phyloP scores from a whole-genome alignment of 768 basidiomycete genomes.

The Chalciporus pseudorubinellus region DNA sequence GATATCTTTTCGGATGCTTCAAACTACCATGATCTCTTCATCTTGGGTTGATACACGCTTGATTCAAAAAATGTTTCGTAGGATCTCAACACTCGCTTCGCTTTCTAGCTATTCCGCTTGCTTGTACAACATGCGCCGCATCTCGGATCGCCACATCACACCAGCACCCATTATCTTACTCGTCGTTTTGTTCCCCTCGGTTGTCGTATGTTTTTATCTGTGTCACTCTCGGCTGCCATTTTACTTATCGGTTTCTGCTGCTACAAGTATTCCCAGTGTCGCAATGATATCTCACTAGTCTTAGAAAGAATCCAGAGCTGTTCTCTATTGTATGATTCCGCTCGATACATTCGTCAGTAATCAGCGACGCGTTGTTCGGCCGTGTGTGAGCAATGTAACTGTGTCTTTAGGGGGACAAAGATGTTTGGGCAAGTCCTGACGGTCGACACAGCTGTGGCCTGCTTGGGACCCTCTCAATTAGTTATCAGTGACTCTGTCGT shows the following conservation, averaged over 20 bases:
- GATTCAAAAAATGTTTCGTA: slow-evolving; percentile 9
- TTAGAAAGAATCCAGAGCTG: slow-evolving; percentile 23
- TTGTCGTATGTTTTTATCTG: slow-evolving; percentile 23
- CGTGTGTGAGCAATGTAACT: no score
- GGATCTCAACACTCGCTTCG: slow-evolving; percentile 8
- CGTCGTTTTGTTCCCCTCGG: slow-evolving; percentile 16
- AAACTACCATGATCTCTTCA: neutral
- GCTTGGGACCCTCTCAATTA: no score
- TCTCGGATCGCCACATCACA: slow-evolving; percentile 17
- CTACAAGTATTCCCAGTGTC: slow-evolving; percentile 30
- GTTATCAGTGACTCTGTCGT: no score
- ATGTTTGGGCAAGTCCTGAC: no score
- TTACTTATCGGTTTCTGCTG: slow-evolving; percentile 31
- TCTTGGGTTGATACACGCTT: slow-evolving; percentile 1
- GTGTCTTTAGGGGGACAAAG: no score
- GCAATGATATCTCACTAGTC: slow-evolving; percentile 29
- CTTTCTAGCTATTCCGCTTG: slow-evolving; percentile 18
- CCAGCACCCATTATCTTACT: slow-evolving; percentile 20
- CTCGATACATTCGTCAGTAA: neutral
- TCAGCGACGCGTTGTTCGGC: neutral
- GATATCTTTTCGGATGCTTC: slow-evolving; percentile 2
- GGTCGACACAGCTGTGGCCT: no score
- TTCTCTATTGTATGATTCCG: slow-evolving; percentile 13
- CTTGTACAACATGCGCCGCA: slow-evolving; percentile 26
- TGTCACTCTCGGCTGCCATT: slow-evolving; percentile 24